These are phyloP conservation scores for Cladophialophora carrionii DNA, from an alignment of 2,329 filamentous ascomycete genomes.

Conservation along the genomic window DNA sequence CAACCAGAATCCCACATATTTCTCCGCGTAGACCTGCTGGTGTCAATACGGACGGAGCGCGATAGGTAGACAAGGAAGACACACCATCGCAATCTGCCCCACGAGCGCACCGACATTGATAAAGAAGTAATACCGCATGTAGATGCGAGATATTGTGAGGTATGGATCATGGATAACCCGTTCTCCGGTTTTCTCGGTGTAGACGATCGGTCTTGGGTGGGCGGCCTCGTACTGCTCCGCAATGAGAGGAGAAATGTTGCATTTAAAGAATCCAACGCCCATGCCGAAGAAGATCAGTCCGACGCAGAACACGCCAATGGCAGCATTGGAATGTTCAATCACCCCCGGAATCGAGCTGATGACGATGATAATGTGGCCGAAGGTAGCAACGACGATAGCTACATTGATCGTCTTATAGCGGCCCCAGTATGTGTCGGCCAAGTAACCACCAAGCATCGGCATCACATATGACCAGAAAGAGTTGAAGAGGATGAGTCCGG, in stretches of 20 bases:
- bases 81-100: constrained; percentile 64
- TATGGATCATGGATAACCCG: constrained; percentile 71
- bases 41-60: background rate
- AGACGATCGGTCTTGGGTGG: constrained; percentile 56
- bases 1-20: constrained; percentile 75
- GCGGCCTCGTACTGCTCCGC: constrained; percentile 69
- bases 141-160: constrained; percentile 68
- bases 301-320: constrained; percentile 37
- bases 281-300: constrained; percentile 46
- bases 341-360: constrained; percentile 38
- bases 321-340: constrained; percentile 38
- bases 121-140: constrained; percentile 69
- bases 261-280: constrained; percentile 73
- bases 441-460: constrained; percentile 44
- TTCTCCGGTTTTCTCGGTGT: constrained; percentile 61
- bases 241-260: constrained; percentile 72
- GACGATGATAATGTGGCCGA: constrained; percentile 39
- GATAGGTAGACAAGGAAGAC: constrained; percentile 46
- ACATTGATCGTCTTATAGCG: constrained; percentile 45
- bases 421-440: constrained; percentile 60
- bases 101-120: constrained; percentile 68
- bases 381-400: constrained; percentile 44
- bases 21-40: constrained; percentile 59
- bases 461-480: constrained; percentile 55
- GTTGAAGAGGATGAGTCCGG: constrained; percentile 60